Base-by-base conservation (phyloP, 202 grass and related monocot genomes). In the Cymbopogon flexuosus region DNA sequence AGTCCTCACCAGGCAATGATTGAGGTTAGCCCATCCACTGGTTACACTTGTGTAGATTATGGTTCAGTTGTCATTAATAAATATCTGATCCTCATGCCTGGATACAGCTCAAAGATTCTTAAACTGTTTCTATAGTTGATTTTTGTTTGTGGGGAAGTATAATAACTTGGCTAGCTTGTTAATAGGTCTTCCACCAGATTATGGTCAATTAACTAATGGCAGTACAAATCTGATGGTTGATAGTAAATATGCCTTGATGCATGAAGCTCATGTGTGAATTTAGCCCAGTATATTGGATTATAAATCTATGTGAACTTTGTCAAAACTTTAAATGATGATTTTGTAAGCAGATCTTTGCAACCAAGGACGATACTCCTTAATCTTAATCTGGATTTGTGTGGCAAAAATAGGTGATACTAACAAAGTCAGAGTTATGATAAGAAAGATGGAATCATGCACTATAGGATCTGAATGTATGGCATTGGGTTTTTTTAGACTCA, bases 1-100 rank as follows among this genome's bases (percentile, higher is more conserved):
- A 90, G 87, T 72, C 88, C 87, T 86, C 89, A 86, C 82, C 90
- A 88, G 63, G 88, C 61, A 72, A 90, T 96, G 73, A 78, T 88
- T 72, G 90, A 99, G 87, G 96, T 96, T 84, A 86, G 73, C 57
- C 88, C 65, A 66, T 30, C 45, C 83, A 43, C 31, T 12, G 6
- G 56, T 15, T 68, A 24, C 22, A 82, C 40, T 70, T 79, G 40
- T 79, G 40, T 69, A 79, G 49, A 73, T 78, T 67, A 19, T 62
- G 67, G 46, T 78, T 62, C 49, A 66, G 14, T 52, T 41, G 47
- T n/a, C 47, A 52, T 52, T 47, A 47, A 29, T 46, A 73, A 34
- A 41, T 36, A 62, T 79, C 65, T 46, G 14, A 54, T 75, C 14
- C 46, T 86, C 34, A 62, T 73, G 85, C 46, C 39, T 71, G 3